phyloP scores from a whole-genome alignment of 140 eudicot species.

The Flaveria floridana region DNA sequence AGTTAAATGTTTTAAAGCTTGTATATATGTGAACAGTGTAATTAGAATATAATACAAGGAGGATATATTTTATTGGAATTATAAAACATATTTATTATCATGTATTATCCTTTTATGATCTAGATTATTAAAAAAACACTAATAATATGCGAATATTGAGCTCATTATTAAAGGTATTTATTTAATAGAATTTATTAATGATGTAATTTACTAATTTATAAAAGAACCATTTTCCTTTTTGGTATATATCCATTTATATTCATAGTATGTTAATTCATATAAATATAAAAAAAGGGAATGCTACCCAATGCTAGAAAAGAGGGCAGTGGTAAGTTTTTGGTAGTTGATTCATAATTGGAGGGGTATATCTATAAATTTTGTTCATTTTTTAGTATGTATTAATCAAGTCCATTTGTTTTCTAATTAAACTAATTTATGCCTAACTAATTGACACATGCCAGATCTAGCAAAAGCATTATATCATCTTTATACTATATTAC shows the following conservation, averaged over 20 bases:
- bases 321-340: background rate
- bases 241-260: background rate
- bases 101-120: constrained; percentile 6
- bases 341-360: background rate
- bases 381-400: background rate
- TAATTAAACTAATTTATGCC: background rate
- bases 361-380: background rate
- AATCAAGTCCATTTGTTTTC: background rate
- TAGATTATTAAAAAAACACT: background rate
- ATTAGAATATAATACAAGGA: background rate
- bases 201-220: background rate
- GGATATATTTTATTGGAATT: background rate
- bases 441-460: background rate
- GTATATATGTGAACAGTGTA: background rate
- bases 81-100: background rate
- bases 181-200: background rate
- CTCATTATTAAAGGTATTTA: background rate
- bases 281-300: background rate
- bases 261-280: background rate
- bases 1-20: background rate
- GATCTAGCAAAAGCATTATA: background rate
- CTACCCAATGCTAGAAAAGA: background rate
- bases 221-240: background rate
- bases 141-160: background rate
- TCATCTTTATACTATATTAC: background rate